Conservation (phyloP, 345 rosid genomes). For the Euphorbia pulcherrima region DNA sequence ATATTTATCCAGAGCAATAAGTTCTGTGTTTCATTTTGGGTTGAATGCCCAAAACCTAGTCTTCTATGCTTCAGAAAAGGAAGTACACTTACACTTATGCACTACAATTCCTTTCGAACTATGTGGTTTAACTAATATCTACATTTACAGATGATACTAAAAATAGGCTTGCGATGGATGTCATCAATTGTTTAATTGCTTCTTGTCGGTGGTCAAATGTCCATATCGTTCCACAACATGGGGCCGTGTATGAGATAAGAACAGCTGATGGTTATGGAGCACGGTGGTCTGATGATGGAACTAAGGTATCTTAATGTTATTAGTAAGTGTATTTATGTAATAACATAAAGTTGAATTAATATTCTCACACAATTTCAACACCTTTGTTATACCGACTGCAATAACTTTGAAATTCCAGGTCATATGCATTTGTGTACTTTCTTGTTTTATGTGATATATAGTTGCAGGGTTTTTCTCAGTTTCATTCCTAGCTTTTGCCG, state of each 20-base stretch:
- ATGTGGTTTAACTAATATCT: neutral
- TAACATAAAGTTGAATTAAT: neutral
- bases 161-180: constrained; percentile 50
- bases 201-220: constrained; percentile 63
- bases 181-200: constrained; percentile 35
- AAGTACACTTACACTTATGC: neutral
- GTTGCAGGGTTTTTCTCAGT: neutral
- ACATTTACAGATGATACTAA: constrained; percentile 48
- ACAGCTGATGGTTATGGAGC: constrained; percentile 64
- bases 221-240: constrained; percentile 60
- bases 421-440: neutral
- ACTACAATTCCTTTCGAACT: neutral
- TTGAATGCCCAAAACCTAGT: neutral
- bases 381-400: neutral
- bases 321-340: neutral
- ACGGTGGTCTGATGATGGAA: constrained; percentile 70
- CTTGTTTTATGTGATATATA: neutral
- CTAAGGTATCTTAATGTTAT: constrained; percentile 41
- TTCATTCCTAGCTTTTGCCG: neutral
- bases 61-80: neutral
- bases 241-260: constrained; percentile 66
- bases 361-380: neutral
- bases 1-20: neutral
- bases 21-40: neutral
- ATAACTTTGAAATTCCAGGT: neutral